Evolutionary conservation across 2,329 filamentous ascomycete species (phyloP).

Genomic region (Talaromyces sp.): DNA sequence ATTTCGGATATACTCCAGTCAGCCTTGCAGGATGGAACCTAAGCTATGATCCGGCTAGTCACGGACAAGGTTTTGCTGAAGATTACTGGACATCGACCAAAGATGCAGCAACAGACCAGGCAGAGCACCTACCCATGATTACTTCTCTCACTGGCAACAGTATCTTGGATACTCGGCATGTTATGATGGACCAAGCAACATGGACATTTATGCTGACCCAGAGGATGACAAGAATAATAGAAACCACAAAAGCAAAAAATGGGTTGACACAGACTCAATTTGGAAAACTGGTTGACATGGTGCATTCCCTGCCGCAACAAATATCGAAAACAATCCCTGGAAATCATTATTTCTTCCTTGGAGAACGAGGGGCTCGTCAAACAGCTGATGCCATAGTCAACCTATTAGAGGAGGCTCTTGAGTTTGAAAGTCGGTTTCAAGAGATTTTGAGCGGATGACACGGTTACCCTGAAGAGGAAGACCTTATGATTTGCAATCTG

Average conservation of each 20-base stretch:
- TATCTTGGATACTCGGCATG: constrained; percentile 9
- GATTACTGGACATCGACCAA: constrained; percentile 6
- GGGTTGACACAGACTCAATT: not conserved
- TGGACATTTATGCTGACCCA: constrained; percentile 10
- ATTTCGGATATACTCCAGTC: constrained; percentile 10
- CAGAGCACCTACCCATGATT: constrained; percentile 10
- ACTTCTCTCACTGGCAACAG: constrained; percentile 6
- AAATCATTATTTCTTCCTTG: constrained; percentile 20
- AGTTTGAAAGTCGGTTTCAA: constrained; percentile 1
- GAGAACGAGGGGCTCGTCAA: constrained; percentile 13
- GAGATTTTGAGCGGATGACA: not conserved
- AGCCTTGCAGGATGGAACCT: constrained; percentile 6
- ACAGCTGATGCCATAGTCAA: constrained; percentile 10
- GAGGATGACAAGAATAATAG: constrained; percentile 8
- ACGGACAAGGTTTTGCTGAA: not conserved
- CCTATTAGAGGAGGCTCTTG: not conserved
- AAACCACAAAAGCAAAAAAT: not conserved
- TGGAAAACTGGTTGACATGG: constrained; percentile 5
- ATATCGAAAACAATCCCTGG: constrained; percentile 9
- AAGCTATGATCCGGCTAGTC: not conserved
- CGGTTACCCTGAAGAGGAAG: not conserved
- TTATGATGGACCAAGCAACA: constrained; percentile 10
- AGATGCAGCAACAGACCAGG: constrained; percentile 5
- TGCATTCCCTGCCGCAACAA: constrained; percentile 4
- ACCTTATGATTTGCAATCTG: not conserved